Percentiles rank a stretch among this genome's conserved stretches.
phyloP scores from a whole-genome alignment of 108 stramenopile genomes.

The Parietichytrium sp. region DNA sequence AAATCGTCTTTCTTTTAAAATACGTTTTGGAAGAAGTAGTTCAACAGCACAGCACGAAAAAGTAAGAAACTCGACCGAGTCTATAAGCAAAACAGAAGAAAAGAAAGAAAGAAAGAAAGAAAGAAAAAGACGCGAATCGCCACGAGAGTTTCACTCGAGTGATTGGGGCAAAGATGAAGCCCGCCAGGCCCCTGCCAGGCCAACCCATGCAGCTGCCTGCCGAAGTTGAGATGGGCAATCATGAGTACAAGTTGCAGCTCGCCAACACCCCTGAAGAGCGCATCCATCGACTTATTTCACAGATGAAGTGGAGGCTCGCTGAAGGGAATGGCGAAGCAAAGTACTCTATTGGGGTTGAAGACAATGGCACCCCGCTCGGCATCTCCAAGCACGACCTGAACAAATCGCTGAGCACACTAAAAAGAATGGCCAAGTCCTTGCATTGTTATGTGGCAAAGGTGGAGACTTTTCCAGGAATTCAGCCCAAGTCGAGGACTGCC shows the following conservation, averaged over 20 bases:
- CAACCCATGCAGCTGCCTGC: no score
- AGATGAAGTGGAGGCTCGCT: slow-evolving; percentile 65
- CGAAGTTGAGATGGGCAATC: slow-evolving; percentile 62
- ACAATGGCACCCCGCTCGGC: slow-evolving; percentile 51
- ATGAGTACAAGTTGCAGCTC: slow-evolving; percentile 64
- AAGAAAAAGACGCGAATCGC: no score
- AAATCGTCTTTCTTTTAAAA: no score
- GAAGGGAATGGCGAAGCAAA: slow-evolving; percentile 52
- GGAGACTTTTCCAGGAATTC: neutral
- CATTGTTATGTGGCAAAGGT: slow-evolving; percentile 45
- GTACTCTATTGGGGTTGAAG: slow-evolving; percentile 57
- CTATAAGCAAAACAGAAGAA: no score
- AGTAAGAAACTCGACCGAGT: no score
- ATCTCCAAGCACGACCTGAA: slow-evolving; percentile 50
- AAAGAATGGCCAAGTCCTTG: slow-evolving; percentile 49
- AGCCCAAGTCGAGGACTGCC: neutral
- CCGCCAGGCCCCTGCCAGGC: no score
- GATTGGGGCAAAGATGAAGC: no score
- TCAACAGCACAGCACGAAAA: no score
- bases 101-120: no score
- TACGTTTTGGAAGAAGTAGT: no score
- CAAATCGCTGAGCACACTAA: slow-evolving; percentile 50
- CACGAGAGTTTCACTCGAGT: no score
- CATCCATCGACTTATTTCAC: slow-evolving; percentile 54
- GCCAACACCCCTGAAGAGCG: slow-evolving; percentile 38